Conservation (phyloP, 129 eudicot species). For the Pulicaria dysenterica region DNA sequence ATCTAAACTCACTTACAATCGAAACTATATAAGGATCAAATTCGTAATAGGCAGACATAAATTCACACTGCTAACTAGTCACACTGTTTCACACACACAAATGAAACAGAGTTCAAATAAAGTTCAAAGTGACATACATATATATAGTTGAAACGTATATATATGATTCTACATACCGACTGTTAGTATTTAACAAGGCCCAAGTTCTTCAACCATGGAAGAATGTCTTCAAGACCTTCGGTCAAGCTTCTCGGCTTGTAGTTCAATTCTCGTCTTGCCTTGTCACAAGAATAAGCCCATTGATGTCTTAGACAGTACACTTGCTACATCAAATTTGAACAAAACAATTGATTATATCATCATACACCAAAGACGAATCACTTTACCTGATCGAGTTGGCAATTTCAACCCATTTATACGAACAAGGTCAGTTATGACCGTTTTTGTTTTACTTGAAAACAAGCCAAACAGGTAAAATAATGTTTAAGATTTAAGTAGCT, state of each 20-base stretch:
- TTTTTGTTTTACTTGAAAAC: not conserved
- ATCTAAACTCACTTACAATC: no score
- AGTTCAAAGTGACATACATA: no score
- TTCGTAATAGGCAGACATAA: no score
- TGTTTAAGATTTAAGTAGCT: not conserved
- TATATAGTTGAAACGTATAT: no score
- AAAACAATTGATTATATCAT: not conserved
- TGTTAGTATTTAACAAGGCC: slow-evolving; percentile 66
- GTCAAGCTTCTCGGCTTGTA: slow-evolving; percentile 75
- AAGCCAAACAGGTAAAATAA: not conserved
- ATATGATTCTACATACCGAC: no score
- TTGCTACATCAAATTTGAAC: slow-evolving; percentile 39
- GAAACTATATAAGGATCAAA: no score
- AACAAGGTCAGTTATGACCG: no score
- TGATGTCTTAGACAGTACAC: slow-evolving; percentile 58
- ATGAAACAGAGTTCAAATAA: no score
- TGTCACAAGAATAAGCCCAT: slow-evolving; percentile 80
- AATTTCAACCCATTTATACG: not conserved
- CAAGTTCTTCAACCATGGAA: slow-evolving; percentile 72
- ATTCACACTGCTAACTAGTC: no score
- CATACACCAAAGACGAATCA: not conserved
- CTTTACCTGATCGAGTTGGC: no score
- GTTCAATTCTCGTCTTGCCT: slow-evolving; percentile 66
- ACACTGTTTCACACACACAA: no score
- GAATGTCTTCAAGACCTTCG: slow-evolving; percentile 71